Base-by-base conservation (phyloP, 768 basidiomycete genomes). In the Amanita rubescens region DNA sequence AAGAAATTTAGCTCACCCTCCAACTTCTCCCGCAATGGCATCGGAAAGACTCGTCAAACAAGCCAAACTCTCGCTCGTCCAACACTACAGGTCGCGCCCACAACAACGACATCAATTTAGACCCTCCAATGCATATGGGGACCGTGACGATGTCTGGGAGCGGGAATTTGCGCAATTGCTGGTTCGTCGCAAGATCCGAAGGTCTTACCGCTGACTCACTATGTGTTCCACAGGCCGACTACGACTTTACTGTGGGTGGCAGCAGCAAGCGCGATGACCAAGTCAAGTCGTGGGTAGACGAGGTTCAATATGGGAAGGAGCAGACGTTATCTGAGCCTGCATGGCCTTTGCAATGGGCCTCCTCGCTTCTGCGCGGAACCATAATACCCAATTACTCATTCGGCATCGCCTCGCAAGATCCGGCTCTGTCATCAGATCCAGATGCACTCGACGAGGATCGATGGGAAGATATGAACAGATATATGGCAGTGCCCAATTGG, bases 401-500 rank as follows among this genome's bases (percentile, higher is more conserved):
- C 15, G 34, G 22, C 15, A 24, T 4, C 10, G 25, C 3, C 10
- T 3, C 1, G 37, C 49, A 50, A 38, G 49, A 50, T 50, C 49
- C 49, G 49, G 49, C 22, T 25, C 15, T 15, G 15, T 10, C 15
- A 38, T 17, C 35, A 20, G 49, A 39, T 30, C 49, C 35, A 27
- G 27, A 4, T 7, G 44, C 44, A 17, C n/a, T 12, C 14, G 44
- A n/a, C 25, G 44, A 45, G 8, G 49, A 50, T 1, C 14, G 24
- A 12, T 50, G 49, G 49, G 49, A 50, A 30, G 49, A 50, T 25
- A 50, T 50, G 49, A 34, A 37, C 37, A 34, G 49, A 39, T 50
- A 50, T 22, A 25, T 50, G 35, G 49, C 35, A 14, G 22, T 50
- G 2, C 49, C 49, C 1, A 39, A 37, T 34, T 50, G 49, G 49